Percentiles rank a stretch among this genome's conserved stretches.
These are phyloP conservation scores for Rhodotorula sp. DNA, from an alignment of 1,284 basidiomycete genomes.

Conservation along the genomic window DNA sequence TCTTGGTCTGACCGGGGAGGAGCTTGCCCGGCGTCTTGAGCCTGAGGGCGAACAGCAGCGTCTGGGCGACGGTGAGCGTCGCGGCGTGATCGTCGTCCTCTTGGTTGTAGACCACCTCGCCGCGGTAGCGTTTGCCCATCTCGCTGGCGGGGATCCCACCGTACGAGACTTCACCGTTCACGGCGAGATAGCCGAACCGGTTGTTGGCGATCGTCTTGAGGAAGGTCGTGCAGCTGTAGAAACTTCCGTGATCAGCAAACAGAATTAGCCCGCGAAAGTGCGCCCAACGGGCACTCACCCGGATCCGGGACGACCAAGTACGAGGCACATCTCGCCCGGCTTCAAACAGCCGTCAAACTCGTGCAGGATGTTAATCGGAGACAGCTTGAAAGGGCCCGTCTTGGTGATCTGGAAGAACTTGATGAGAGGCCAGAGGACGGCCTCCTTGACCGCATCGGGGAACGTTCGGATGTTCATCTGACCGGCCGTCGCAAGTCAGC, in stretches of 20 bases:
- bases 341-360: slow-evolving; percentile 71
- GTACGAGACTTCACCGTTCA: slow-evolving; percentile 59
- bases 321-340: slow-evolving; percentile 61
- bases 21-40: slow-evolving; percentile 59
- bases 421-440: slow-evolving; percentile 59
- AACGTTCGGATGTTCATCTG: slow-evolving; percentile 62
- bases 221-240: slow-evolving; percentile 48
- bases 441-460: slow-evolving; percentile 62
- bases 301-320: slow-evolving; percentile 55
- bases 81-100: slow-evolving; percentile 61
- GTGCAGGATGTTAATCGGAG: slow-evolving; percentile 46
- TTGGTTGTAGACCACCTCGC: slow-evolving; percentile 61
- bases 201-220: slow-evolving; percentile 51
- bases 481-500: neutral
- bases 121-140: slow-evolving; percentile 59
- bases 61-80: slow-evolving; percentile 61
- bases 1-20: slow-evolving; percentile 54
- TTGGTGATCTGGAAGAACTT: slow-evolving; percentile 47
- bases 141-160: slow-evolving; percentile 57
- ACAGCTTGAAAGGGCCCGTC: slow-evolving; percentile 40
- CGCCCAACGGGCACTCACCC: too few relatives aligned
- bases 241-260: too few relatives aligned
- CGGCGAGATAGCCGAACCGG: slow-evolving; percentile 47
- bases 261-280: too few relatives aligned
- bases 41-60: slow-evolving; percentile 57